Percentiles rank a stretch among this genome's conserved stretches.
phyloP scores from a whole-genome alignment of 345 rosid genomes.

The Syzygium jambos region DNA sequence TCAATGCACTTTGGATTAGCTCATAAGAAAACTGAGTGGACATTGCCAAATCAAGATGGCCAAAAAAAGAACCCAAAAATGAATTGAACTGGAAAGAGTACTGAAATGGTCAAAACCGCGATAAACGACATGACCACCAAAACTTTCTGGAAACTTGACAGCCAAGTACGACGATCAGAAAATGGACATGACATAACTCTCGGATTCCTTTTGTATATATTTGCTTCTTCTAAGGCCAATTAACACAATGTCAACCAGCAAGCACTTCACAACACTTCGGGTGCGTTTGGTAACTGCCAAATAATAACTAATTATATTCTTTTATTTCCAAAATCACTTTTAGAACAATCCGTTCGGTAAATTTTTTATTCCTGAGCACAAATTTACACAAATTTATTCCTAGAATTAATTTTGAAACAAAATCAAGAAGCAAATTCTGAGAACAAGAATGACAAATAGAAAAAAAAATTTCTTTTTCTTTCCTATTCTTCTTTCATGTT shows the following conservation, averaged over 20 bases:
- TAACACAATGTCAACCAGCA: not conserved
- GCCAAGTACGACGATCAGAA: not conserved
- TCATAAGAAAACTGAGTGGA: not conserved
- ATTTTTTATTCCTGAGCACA: too few relatives aligned
- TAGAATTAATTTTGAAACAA: too few relatives aligned
- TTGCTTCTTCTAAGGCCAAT: not conserved
- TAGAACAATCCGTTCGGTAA: too few relatives aligned
- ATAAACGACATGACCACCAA: not conserved
- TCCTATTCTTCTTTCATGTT: too few relatives aligned
- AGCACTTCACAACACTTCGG: not conserved
- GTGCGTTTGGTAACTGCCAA: too few relatives aligned
- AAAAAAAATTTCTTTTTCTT: too few relatives aligned
- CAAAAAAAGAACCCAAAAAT: not conserved
- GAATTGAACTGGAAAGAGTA: not conserved
- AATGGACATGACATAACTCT: not conserved
- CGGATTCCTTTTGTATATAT: not conserved
- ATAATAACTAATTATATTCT: too few relatives aligned
- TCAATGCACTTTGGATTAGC: not conserved
- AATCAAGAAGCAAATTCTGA: too few relatives aligned
- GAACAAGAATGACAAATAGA: too few relatives aligned
- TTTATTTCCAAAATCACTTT: too few relatives aligned
- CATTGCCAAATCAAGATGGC: not conserved
- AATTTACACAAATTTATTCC: too few relatives aligned
- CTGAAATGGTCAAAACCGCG: not conserved
- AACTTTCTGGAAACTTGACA: not conserved